A percentile compares a stretch with the other conserved stretches of the same genome.
Evolutionary conservation across 441 rosid genomes (phyloP).

Genomic region (Pelargonium fulgidum): DNA sequence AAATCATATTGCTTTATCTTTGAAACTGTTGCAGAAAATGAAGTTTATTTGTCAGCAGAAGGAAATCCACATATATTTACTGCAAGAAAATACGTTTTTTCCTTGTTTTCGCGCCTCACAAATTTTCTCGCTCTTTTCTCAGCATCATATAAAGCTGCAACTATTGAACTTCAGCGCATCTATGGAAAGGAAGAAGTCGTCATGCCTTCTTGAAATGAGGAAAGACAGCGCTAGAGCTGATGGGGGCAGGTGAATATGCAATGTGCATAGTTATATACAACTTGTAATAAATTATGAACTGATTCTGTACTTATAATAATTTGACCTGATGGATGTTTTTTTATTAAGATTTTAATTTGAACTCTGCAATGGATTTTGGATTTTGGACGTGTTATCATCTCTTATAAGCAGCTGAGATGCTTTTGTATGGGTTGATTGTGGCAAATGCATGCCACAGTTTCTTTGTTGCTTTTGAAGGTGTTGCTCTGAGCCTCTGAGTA

Average conservation of each 20-base stretch:
- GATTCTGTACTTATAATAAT: no score
- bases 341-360: no score
- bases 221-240: not conserved
- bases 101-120: not conserved
- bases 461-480: no score
- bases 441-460: no score
- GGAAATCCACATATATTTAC: not conserved
- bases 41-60: not conserved
- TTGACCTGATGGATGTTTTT: no score
- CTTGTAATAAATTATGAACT: no score
- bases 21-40: not conserved
- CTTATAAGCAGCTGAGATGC: no score
- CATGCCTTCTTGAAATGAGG: slow-evolving; percentile 34
- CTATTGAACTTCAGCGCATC: slow-evolving; percentile 73
- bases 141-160: slow-evolving; percentile 72
- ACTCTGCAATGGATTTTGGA: no score
- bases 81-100: not conserved
- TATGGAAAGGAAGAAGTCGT: slow-evolving; percentile 51
- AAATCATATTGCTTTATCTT: not conserved
- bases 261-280: not conserved
- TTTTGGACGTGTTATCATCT: no score
- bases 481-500: no score
- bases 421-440: no score
- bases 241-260: slow-evolving; percentile 6
- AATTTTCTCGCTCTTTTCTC: slow-evolving; percentile 14